Conservation (phyloP, 345 rosid genomes). For the Aquilaria malaccensis region DNA sequence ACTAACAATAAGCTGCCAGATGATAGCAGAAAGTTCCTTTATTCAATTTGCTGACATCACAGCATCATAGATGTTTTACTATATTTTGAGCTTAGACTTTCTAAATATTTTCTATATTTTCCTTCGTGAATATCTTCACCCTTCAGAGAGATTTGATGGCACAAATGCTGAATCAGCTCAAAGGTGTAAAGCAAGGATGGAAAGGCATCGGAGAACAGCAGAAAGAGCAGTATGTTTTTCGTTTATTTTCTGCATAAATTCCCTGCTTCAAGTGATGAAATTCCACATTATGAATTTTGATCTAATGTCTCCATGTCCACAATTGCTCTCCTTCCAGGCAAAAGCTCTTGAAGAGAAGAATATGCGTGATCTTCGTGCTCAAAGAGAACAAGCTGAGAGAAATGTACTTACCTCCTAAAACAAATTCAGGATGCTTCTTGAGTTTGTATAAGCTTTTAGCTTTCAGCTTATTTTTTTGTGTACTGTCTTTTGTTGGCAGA, state of each 20-base stretch:
- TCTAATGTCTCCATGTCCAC: no score
- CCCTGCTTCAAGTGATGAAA: background rate
- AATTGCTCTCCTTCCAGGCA: slow-evolving; percentile 43
- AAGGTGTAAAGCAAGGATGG: slow-evolving; percentile 59
- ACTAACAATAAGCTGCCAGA: background rate
- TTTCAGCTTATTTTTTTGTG: slow-evolving; percentile 15
- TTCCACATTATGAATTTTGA: no score
- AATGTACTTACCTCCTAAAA: slow-evolving; percentile 41
- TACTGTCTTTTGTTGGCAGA: slow-evolving; percentile 39
- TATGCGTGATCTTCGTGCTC: slow-evolving; percentile 68
- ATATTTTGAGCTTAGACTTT: slow-evolving; percentile 2
- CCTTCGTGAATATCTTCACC: slow-evolving; percentile 25
- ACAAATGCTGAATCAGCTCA: slow-evolving; percentile 50
- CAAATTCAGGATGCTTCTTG: slow-evolving; percentile 1
- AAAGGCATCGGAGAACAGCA: slow-evolving; percentile 72
- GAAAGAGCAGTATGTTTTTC: slow-evolving; percentile 70
- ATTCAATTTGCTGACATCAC: background rate
- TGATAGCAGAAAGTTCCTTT: no score
- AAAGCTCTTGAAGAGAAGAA: slow-evolving; percentile 96
- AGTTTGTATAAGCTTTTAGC: background rate
- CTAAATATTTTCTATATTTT: slow-evolving; percentile 13
- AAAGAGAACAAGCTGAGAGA: slow-evolving; percentile 89
- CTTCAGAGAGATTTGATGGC: slow-evolving; percentile 27
- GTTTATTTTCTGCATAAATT: background rate
- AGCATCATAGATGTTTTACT: background rate